Evolutionary conservation across 2,329 filamentous ascomycete genomes (phyloP), one percentile per base, ranked within the genome.

Genomic region (Neopestalotiopsis rosae): DNA sequence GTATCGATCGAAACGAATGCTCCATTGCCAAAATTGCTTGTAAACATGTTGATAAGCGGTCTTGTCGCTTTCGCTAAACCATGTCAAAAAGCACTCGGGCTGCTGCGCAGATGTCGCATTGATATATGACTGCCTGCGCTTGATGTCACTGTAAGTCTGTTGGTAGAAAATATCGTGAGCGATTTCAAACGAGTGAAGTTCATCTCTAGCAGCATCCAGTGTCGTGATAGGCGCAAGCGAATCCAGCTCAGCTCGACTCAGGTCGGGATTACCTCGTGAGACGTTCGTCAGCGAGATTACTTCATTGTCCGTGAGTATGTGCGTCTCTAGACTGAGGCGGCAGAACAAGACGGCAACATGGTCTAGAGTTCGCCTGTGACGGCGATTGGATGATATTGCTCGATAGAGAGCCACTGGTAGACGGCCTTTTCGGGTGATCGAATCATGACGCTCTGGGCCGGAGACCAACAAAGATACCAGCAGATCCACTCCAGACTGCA

Each of bases 111-210:
- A 20, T 34, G 17, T 13, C 57, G 24, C 57, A 14, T 13, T 28
- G 10, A 20, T 7, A 13, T 59, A 10, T 28, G 24, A 5, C 12
- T 20, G 24, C 57, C 57, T 24, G 7, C 24, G 28, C 12, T 7
- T 13, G 24, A 59, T 59, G 57, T 17, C 30, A 14, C 57, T 59
- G 57, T 59, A 59, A 17, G 24, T 28, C 24, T 59, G 57, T 13
- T 62, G 30, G 4, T 62, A 62, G 30, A 62, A 62, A n/a, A 62
- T 62, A 24, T 62, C 59, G n/a, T 62, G 59, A 62, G 59, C 17
- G n/a, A 62, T 38, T 10, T 62, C 59, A 24, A 62, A 38, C 32
- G 30, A 42, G 34, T 62, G 59, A 3, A 62, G 59, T 10, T 62
- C 59, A 14, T 34, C 34, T 24, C 59, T n/a, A 20, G 59, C 59